Conservation (phyloP, 495 filamentous ascomycete species). For the Copromyces sp. region DNA sequence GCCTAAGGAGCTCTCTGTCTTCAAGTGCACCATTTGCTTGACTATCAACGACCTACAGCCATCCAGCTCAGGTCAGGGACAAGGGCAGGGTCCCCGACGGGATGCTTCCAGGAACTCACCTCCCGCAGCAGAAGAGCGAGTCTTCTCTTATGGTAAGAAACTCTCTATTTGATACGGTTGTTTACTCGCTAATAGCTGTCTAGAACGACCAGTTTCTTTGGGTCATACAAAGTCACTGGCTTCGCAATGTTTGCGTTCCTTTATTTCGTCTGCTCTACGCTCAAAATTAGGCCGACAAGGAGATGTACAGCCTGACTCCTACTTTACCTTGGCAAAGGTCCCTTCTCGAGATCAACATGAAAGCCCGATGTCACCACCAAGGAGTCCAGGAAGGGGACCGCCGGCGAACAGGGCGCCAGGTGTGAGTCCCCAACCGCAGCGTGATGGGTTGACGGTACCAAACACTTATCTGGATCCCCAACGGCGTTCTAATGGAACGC, state of each 20-base stretch:
- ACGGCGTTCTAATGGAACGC: slow-evolving; percentile 12
- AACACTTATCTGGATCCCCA: slow-evolving; percentile 21
- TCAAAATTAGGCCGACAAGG: neutral
- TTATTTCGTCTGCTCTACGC: slow-evolving; percentile 10
- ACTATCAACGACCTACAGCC: slow-evolving; percentile 77
- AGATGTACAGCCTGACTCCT: neutral
- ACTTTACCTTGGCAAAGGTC: neutral
- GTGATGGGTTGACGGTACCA: neutral
- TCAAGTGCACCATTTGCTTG: slow-evolving; percentile 76
- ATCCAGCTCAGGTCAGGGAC: neutral
- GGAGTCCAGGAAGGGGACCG: neutral
- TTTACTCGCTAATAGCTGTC: neutral
- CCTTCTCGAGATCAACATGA: neutral
- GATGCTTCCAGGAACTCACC: slow-evolving; percentile 4
- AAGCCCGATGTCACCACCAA: neutral
- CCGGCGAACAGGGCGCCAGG: neutral
- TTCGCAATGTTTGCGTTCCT: slow-evolving; percentile 20
- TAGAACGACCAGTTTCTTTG: slow-evolving; percentile 20
- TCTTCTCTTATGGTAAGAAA: slow-evolving; percentile 1
- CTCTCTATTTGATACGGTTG: neutral
- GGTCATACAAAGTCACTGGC: slow-evolving; percentile 22
- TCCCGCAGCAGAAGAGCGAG: slow-evolving; percentile 5
- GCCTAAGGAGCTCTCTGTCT: slow-evolving; percentile 65
- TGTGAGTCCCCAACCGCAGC: neutral
- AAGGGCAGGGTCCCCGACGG: slow-evolving; percentile 4